Base-by-base conservation (phyloP, 176 grass and related monocot species). In the Cenchrus americanus region DNA sequence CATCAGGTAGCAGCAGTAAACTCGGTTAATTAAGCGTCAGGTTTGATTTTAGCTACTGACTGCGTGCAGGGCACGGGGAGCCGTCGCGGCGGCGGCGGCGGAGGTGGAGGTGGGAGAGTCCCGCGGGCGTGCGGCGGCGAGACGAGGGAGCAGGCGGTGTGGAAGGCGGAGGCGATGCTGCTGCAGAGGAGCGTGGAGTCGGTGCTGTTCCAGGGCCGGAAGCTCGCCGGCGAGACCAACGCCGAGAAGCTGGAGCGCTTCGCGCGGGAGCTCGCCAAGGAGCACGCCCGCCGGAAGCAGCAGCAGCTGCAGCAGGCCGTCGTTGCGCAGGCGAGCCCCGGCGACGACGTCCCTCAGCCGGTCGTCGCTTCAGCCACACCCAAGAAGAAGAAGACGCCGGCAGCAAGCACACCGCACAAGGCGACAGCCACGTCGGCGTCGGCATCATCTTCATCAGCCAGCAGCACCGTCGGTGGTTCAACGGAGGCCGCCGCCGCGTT, bases 121-220 rank as follows among this genome's bases (percentile, higher is more conserved):
- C 63, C 64, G 7, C 2, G 49, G 78, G 72, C 84, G 4, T 77
- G 71, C 72, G 63, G 64, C 55, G 72, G 79, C 22, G 78, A 78
- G 66, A 42, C 61, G 9, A 44, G 68, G 44, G 19, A 62, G 62
- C n/a, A 55, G 64, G 78, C 79, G 43, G 62, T 65, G 75, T 73
- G 32, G 42, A 80, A 76, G 73, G 89, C 91, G 4, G 89, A 96
- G 81, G 87, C 90, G 42, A 87, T 99, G 81, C 83, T 99, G 77
- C 86, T 75, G n/a, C 96, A 99, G 83, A 88, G 80, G 78, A 84
- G 90, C 75, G 83, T 94, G 13, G 93, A 95, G 48, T 98, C 96
- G 7, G 76, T 93, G 46, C 76, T 98, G 10, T 98, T 98, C 83
- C 77, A 75, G 13, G 96, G 96, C 0, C 91, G 88, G 55, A 90